phyloP scores from a whole-genome alignment of 2,329 filamentous ascomycete species.

The Monilinia vaccinii-corymbosi region DNA sequence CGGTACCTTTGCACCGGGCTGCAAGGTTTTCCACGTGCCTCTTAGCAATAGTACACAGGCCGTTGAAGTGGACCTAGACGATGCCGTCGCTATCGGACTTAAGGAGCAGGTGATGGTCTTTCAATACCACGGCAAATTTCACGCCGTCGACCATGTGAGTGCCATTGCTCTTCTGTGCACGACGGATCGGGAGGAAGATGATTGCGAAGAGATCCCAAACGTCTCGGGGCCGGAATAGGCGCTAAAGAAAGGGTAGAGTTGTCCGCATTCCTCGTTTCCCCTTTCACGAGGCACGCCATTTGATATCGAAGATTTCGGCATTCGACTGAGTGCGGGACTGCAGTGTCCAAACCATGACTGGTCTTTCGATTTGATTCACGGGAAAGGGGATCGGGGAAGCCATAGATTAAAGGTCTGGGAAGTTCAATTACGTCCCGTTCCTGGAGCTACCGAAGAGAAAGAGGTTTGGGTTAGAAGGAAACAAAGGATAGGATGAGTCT shows the following conservation, averaged over 20 bases:
- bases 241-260: conserved; percentile 38
- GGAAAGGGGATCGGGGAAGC: conserved; percentile 49
- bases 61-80: conserved; percentile 29
- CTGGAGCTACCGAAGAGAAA: conserved; percentile 6
- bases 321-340: conserved; percentile 52
- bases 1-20: conserved; percentile 39
- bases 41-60: conserved; percentile 32
- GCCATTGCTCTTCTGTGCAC: conserved; percentile 6
- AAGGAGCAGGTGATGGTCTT: conserved; percentile 58
- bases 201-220: not conserved
- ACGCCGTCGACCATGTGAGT: conserved; percentile 60
- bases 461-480: conserved; percentile 20
- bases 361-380: conserved; percentile 61
- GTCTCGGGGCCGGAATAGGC: not conserved
- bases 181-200: not conserved
- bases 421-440: conserved; percentile 40
- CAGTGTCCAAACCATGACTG: conserved; percentile 61
- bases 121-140: conserved; percentile 50
- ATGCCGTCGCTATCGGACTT: conserved; percentile 29
- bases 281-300: conserved; percentile 54
- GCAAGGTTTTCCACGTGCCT: conserved; percentile 48
- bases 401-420: conserved; percentile 58
- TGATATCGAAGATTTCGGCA: conserved; percentile 65
- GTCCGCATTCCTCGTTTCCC: conserved; percentile 59
- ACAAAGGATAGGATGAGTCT: conserved; percentile 16